These are phyloP conservation scores for Benincasa hispida DNA, from an alignment of 306 rosid genomes.

Conservation along the genomic window DNA sequence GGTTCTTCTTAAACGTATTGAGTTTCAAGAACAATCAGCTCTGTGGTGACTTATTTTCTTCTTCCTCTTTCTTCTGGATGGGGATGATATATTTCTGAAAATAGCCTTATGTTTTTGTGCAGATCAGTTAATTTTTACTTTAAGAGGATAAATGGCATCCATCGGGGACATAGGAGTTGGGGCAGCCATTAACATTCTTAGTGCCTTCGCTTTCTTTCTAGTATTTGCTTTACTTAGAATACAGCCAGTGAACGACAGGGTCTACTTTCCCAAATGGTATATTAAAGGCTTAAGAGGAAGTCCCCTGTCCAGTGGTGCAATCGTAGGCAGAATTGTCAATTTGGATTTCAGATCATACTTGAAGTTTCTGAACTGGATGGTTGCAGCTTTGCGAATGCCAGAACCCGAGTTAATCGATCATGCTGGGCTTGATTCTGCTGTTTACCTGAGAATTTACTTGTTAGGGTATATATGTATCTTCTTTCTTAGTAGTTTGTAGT, in stretches of 20 bases:
- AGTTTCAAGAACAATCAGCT: background rate
- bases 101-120: background rate
- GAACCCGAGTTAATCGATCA: slow-evolving; percentile 88
- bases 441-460: slow-evolving; percentile 82
- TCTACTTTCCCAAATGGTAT: slow-evolving; percentile 98
- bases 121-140: background rate
- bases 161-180: slow-evolving; percentile 73
- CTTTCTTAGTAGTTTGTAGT: background rate
- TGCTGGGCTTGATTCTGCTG: slow-evolving; percentile 91
- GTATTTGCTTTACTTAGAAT: slow-evolving; percentile 80
- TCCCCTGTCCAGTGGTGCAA: slow-evolving; percentile 53
- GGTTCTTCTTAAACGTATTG: background rate
- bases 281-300: slow-evolving; percentile 74
- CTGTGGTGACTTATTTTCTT: background rate
- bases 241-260: slow-evolving; percentile 90
- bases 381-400: slow-evolving; percentile 85
- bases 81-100: background rate
- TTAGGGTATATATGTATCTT: slow-evolving; percentile 39
- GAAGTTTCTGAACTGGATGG: slow-evolving; percentile 88
- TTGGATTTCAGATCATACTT: slow-evolving; percentile 68
- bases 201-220: slow-evolving; percentile 56
- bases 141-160: slow-evolving; percentile 45
- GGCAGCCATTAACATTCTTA: slow-evolving; percentile 79
- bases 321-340: slow-evolving; percentile 72
- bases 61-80: background rate